Conservation (phyloP, 2,329 filamentous ascomycete genomes). For the Tolypocladium amazonense region DNA sequence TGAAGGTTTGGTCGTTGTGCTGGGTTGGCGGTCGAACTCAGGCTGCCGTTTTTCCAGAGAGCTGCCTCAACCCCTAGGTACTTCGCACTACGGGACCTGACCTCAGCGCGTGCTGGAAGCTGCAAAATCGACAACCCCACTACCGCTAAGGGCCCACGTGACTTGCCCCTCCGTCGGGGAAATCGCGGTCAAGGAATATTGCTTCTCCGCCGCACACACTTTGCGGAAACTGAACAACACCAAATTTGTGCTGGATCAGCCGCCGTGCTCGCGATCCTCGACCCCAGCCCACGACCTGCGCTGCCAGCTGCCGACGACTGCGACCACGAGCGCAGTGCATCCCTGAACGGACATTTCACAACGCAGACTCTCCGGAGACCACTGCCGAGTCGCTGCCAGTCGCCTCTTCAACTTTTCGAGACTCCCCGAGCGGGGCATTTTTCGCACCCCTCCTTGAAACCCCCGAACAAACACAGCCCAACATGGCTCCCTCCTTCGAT, state of each 20-base stretch:
- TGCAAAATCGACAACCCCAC: constrained; percentile 4
- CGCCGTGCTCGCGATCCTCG: neutral
- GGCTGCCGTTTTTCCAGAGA: neutral
- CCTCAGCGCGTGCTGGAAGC: neutral
- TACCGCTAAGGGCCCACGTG: constrained; percentile 19
- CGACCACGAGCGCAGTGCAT: neutral
- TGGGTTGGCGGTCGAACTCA: neutral
- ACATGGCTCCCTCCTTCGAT: constrained; percentile 84
- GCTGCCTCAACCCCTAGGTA: neutral
- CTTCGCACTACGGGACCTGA: neutral
- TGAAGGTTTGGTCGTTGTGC: neutral
- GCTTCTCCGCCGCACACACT: constrained; percentile 31
- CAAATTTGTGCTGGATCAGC: constrained; percentile 24
- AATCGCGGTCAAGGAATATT: constrained; percentile 24
- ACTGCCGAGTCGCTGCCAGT: neutral
- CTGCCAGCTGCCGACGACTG: neutral
- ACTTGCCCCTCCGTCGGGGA: constrained; percentile 26
- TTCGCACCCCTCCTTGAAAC: constrained; percentile 20
- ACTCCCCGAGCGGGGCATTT: constrained; percentile 23
- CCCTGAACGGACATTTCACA: neutral
- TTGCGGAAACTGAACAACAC: constrained; percentile 24
- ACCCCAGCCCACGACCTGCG: neutral
- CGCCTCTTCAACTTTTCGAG: constrained; percentile 7
- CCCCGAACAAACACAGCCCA: constrained; percentile 32
- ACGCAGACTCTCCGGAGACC: neutral